Percentiles rank a stretch among this genome's conserved stretches.
Conservation (phyloP, 2,329 filamentous ascomycete genomes). For the Cladophialophora chaetospira region DNA sequence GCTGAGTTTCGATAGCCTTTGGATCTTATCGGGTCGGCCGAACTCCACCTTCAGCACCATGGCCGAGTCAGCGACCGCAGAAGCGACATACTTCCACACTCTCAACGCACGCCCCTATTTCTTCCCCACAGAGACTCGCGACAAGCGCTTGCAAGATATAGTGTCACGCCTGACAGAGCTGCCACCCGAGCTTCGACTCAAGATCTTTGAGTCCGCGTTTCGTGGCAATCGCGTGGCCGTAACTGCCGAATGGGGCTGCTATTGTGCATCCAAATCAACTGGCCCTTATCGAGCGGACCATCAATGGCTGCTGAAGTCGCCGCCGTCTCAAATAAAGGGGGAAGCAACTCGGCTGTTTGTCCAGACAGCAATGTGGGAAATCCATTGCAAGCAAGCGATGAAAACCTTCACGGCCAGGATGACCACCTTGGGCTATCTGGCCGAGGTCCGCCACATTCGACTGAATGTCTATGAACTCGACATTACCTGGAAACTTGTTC, state of each 20-base stretch:
- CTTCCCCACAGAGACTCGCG: conserved; percentile 5
- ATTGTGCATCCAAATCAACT: conserved; percentile 15
- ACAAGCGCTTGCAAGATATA: conserved; percentile 4
- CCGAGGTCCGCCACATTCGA: conserved; percentile 15
- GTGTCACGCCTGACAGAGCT: conserved; percentile 8
- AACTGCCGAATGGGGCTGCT: conserved; percentile 13
- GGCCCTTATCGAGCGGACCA: conserved; percentile 22
- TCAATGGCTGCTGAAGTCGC: conserved; percentile 17
- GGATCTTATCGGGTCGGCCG: too few species aligned
- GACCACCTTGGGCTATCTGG: neutral
- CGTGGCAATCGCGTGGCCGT: conserved; percentile 21
- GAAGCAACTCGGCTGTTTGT: conserved; percentile 20
- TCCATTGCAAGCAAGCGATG: conserved; percentile 16
- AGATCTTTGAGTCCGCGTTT: conserved; percentile 18
- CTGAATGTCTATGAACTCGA: conserved; percentile 21
- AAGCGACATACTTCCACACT: conserved; percentile 18
- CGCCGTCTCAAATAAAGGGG: neutral
- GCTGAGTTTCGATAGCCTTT: too few species aligned
- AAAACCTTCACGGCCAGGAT: conserved; percentile 13
- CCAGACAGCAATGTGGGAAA: conserved; percentile 17
- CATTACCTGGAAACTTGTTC: neutral
- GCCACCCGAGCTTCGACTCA: conserved; percentile 19
- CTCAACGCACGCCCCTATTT: conserved; percentile 18
- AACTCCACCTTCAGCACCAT: too few species aligned
- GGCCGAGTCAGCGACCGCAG: conserved; percentile 12